Evolutionary conservation across 495 filamentous ascomycete genomes (phyloP).

Genomic region (Neurospora sp.): DNA sequence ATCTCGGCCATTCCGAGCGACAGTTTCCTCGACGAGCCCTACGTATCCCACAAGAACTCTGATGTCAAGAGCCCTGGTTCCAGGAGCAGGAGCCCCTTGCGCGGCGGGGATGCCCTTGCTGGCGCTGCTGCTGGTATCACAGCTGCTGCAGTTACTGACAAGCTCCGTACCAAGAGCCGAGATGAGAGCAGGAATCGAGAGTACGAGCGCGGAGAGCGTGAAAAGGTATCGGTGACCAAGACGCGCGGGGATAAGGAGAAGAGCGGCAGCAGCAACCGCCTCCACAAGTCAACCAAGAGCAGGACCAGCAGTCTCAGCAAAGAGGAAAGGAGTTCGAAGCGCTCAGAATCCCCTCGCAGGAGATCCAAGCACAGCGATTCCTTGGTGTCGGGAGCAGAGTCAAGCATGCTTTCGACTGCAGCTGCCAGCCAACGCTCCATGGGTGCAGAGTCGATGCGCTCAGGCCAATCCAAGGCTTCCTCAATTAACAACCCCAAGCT

Average conservation of each 20-base stretch:
- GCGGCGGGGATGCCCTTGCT: conserved; percentile 23
- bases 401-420: conserved; percentile 64
- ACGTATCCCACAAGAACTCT: conserved; percentile 16
- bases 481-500: conserved; percentile 92
- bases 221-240: conserved; percentile 13
- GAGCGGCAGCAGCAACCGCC: conserved; percentile 30
- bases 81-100: conserved; percentile 26
- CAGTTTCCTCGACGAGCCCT: conserved; percentile 65
- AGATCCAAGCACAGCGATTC: conserved; percentile 55
- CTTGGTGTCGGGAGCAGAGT: conserved; percentile 52
- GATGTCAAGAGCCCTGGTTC: conserved; percentile 21
- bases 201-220: conserved; percentile 7
- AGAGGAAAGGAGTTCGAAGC: conserved; percentile 36
- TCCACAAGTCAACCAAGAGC: conserved; percentile 42
- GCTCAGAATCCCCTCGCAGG: conserved; percentile 34
- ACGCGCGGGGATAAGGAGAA: conserved; percentile 20
- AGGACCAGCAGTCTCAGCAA: conserved; percentile 57
- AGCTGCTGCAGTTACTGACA: conserved; percentile 40
- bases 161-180: conserved; percentile 31
- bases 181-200: conserved; percentile 27
- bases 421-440: conserved; percentile 59
- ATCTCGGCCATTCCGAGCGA: conserved; percentile 87
- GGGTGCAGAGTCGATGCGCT: conserved; percentile 66
- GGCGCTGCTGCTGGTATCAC: conserved; percentile 27
- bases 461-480: conserved; percentile 62